Evolutionary conservation across 441 rosid species (phyloP), one percentile per base, ranked within the genome.

Genomic region (Gossypium gossypioides): DNA sequence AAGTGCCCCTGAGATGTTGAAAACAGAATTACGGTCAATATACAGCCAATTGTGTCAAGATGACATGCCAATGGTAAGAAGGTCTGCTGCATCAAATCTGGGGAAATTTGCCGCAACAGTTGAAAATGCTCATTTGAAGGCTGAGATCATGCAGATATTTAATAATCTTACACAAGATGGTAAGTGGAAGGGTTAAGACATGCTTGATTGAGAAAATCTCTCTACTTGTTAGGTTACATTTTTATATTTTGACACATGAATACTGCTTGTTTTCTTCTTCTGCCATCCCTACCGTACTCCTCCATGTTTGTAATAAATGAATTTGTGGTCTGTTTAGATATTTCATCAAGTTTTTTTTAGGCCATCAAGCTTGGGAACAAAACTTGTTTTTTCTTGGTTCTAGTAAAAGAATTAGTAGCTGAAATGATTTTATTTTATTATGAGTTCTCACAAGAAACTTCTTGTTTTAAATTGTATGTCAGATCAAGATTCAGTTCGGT

Each of bases 61-160:
- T 84, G 97, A 91, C 81, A 91, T 91, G 97, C 97, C 97, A 44
- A 91, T 87, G 98, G 98, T 93, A 76, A 85, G 98, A 67, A 93
- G 93, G 78, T 88, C 96, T 77, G 98, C 97, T 24, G 95, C 93
- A n/a, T 81, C 95, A 27, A 90, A 91, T 75, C 84, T 91, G n/a
- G 93, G 95, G 37, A 93, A 86, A 74, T 90, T 91, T 86, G 97
- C 96, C 76, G 91, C 93, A n/a, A 90, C 96, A 2, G 87, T 93
- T 81, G 97, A 91, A 74, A 80, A 88, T 65, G 79, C 89, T 71
- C 88, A 87, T 86, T 78, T 93, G 86, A 93, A 87, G 79, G 72
- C 86, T 19, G 97, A 91, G 21, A 85, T 93, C 72, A 87, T 93
- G 92, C 77, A 92, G 24, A 88, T 90, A 80, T 93, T 90, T 69